Evolutionary conservation across 192 early-diverging fungal genomes (phyloP), one percentile per base, ranked within the genome.

Genomic region (Allomyces macrogynus): DNA sequence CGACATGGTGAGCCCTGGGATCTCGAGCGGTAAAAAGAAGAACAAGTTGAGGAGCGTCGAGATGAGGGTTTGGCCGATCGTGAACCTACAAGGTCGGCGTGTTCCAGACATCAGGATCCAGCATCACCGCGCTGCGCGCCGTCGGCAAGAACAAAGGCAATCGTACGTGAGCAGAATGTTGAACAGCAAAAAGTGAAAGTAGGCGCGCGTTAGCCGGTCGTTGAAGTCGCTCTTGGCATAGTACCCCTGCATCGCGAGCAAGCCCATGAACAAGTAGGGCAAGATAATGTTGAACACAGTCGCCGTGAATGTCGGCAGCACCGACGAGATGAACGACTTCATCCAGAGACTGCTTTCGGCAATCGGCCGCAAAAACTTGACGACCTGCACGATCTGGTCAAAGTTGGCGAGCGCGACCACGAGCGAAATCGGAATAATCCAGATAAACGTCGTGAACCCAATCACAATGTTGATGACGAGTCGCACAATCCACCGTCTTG

Each of bases 351-450:
- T 73, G 10, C 74, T 68, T 3, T 73, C 69, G 10, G 79, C 32
- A 43, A 84, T 76, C 10, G 77, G 73, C 7, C 64, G 60, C 26
- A 83, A 42, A 57, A 83, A 81, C 24, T 64, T 24, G 42, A 81
- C 75, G 24, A 71, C 71, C 22, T 69, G 66, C 4, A 76, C 79
- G 16, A 85, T 62, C 2, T 77, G 73, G 24, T 73, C 75, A 18
- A 82, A 49, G 4, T 77, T 79, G 0, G 79, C 81, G 63, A 85
- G 64, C 12, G 75, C 74, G 22, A 85, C 67, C 67, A 85, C 75
- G 27, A 77, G 77, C 0, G 77, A 72, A 10, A 82, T 82, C 1
- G 83, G 83, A 49, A 82, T 80, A 23, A 85, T 69, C 83, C 83
- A 85, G 65, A 85, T 80, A 22, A 85, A 73, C 18, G 75, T 85